phyloP scores from a whole-genome alignment of 2,329 filamentous ascomycete species.

The Cryphonectria parasitica region DNA sequence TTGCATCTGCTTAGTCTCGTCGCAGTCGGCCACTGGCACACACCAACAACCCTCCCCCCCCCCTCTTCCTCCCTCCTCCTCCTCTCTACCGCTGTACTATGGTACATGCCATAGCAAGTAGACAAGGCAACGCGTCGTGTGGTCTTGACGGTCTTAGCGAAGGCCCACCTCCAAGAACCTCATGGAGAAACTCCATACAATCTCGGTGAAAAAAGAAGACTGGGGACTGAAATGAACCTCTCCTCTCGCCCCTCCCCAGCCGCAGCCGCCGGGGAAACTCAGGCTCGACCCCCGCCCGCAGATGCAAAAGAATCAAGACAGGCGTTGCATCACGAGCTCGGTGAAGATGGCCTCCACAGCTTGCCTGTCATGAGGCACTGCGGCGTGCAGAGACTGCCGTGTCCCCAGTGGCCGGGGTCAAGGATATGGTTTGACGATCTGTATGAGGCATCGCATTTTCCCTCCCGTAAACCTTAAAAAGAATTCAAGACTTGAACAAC shows the following conservation, averaged over 20 bases:
- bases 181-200: neutral
- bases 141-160: neutral
- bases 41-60: neutral
- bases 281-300: neutral
- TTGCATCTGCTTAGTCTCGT: neutral
- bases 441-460: conserved; percentile 11
- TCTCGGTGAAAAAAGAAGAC: neutral
- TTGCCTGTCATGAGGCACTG: neutral
- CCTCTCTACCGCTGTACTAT: neutral
- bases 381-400: neutral
- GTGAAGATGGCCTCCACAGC: neutral
- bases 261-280: neutral
- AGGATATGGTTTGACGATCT: neutral
- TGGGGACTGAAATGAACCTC: neutral
- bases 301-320: neutral
- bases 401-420: neutral
- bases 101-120: neutral
- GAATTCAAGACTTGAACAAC: too few relatives aligned
- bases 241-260: neutral
- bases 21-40: neutral
- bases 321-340: neutral
- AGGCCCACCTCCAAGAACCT: neutral
- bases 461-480: neutral
- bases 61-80: too few relatives aligned
- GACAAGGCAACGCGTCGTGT: neutral